phyloP scores from a whole-genome alignment of 208 protist genomes.

The Willaertia magna region DNA sequence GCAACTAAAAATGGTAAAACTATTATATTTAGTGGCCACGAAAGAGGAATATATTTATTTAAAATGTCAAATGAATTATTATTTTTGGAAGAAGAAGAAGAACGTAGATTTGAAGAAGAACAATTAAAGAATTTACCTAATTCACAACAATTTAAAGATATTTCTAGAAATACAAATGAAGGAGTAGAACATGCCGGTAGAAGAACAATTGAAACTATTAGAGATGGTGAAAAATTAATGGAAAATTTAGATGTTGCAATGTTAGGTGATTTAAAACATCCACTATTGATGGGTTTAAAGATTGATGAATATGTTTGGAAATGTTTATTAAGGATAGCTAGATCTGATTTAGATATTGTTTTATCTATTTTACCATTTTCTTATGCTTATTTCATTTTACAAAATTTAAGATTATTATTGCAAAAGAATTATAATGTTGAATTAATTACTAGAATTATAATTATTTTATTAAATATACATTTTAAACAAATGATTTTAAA shows the following conservation, averaged over 20 bases:
- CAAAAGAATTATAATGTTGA: background rate
- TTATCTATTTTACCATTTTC: background rate
- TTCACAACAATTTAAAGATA: slow-evolving; percentile 9
- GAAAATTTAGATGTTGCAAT: slow-evolving; percentile 40
- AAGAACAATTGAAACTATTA: slow-evolving; percentile 41
- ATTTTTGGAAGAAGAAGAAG: slow-evolving; percentile 61
- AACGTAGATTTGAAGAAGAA: slow-evolving; percentile 43
- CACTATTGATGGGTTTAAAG: background rate
- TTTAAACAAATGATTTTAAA: background rate
- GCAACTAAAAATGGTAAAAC: background rate
- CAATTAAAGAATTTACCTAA: slow-evolving; percentile 29
- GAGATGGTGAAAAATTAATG: slow-evolving; percentile 41
- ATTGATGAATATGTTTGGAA: background rate
- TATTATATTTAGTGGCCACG: background rate
- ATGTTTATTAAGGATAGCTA: background rate
- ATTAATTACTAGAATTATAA: background rate
- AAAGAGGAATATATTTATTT: background rate
- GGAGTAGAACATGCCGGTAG: slow-evolving; percentile 20
- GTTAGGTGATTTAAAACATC: slow-evolving; percentile 16
- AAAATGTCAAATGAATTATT: slow-evolving; percentile 24
- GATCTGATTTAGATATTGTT: background rate
- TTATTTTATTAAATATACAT: background rate
- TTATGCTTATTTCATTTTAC: background rate
- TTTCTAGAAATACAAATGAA: background rate
- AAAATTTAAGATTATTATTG: background rate